These are phyloP conservation scores for Cynara cardunculus DNA, from an alignment of 129 eudicot genomes.

Conservation along the genomic window DNA sequence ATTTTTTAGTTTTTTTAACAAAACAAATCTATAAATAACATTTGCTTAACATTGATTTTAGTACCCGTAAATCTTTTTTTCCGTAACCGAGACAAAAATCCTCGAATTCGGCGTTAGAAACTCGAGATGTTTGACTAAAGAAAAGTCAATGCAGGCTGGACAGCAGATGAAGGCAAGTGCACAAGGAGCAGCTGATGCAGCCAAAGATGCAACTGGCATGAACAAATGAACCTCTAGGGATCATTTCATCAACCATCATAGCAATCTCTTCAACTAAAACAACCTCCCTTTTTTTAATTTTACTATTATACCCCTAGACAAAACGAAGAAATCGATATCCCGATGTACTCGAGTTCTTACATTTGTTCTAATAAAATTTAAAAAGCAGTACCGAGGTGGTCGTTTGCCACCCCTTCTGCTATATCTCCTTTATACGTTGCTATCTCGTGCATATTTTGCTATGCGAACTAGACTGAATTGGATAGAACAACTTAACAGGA, in stretches of 20 bases:
- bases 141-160: constrained; percentile 48
- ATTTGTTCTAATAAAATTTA: constrained; percentile 21
- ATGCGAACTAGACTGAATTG: neutral
- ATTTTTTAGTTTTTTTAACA: neutral
- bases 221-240: constrained; percentile 55
- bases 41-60: neutral
- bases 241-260: constrained; percentile 39
- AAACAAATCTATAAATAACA: neutral
- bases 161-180: constrained; percentile 63
- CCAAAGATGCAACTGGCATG: constrained; percentile 69
- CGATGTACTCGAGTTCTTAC: constrained; percentile 24
- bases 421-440: neutral
- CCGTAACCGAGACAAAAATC: neutral
- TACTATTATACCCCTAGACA: neutral
- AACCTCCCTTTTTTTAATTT: neutral
- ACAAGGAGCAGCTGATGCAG: constrained; percentile 64
- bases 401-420: constrained; percentile 11
- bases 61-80: neutral
- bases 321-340: constrained; percentile 8
- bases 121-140: neutral
- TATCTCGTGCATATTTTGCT: neutral
- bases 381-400: constrained; percentile 12
- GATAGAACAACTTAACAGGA: too few relatives aligned
- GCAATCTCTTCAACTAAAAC: constrained; percentile 31
- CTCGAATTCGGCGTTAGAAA: neutral